phyloP scores from a whole-genome alignment of 75 land plant species.

The Picea sitchensis region DNA sequence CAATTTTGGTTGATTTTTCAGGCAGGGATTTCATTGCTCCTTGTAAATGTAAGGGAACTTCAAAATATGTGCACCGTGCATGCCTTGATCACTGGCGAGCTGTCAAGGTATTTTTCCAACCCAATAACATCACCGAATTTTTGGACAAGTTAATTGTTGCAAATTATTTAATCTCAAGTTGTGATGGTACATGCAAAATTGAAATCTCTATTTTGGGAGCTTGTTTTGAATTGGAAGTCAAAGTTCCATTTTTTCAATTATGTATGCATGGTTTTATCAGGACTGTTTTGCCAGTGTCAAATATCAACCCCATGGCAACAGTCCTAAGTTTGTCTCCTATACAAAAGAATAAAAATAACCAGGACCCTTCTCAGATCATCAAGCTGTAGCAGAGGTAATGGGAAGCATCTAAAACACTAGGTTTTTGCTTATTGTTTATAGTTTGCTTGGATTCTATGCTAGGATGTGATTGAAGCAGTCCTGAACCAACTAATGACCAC shows the following conservation, averaged over 20 bases:
- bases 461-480: background rate
- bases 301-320: background rate
- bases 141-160: conserved; percentile 5
- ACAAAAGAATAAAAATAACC: background rate
- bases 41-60: conserved; percentile 95
- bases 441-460: background rate
- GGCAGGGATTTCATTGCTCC: conserved; percentile 97
- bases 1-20: conserved; percentile 21
- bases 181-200: background rate
- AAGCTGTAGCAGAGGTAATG: background rate
- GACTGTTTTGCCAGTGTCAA: background rate
- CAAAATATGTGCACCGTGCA: conserved; percentile 90
- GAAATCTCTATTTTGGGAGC: background rate
- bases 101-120: conserved; percentile 49
- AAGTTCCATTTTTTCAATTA: background rate
- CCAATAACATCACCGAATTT: background rate
- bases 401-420: background rate
- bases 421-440: background rate
- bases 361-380: background rate
- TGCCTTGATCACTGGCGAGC: conserved; percentile 96
- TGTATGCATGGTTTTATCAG: background rate
- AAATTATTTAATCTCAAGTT: background rate
- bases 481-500: background rate
- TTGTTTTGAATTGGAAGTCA: background rate
- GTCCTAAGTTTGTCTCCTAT: background rate